Base-by-base conservation (phyloP, 495 filamentous ascomycete genomes). In the Echria macrotheca region DNA sequence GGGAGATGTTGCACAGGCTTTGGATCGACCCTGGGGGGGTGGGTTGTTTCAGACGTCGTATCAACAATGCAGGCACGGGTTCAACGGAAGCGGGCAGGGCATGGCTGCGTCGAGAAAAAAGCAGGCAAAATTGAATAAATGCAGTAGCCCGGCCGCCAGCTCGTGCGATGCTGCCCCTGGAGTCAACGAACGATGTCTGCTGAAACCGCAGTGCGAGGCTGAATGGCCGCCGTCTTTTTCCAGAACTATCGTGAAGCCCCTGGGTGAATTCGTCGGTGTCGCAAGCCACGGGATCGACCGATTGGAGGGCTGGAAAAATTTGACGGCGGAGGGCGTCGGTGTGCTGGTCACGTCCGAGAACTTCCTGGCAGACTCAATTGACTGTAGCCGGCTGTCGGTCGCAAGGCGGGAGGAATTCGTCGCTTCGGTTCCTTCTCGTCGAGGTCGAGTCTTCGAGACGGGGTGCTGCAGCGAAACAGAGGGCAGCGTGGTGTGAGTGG, bases 1-100 rank as follows among this genome's bases (percentile, higher is more conserved):
- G 42, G 50, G 44, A 51, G 55, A 40, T 32, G 42, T 44, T 48
- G 45, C 45, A 50, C 43, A 41, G 48, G 36, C 44, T 50, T n/a
- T 52, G 53, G 57, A 49, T 57, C 39, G 37, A 49, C 42, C 50
- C 44, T 26, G 43, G 49, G 54, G 47, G 46, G 47, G 57, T 50
- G 57, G 28, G 31, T 46, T 56, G 62, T 67, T 66, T 67, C 64
- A 64, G 62, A 51, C 46, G 58, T 49, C 35, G 60, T 64, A 66
- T 67, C 63, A 68, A 62, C 60, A 67, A 65, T 65, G 64, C 59
- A 55, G 55, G 18, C 32, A 47, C 37, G 39, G 49, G 22, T 43
- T 44, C 41, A 49, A 45, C 43, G 42, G 35, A 39, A 50, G 31
- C 51, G 47, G 44, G 46, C 46, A 53, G 60, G 50, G 60, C 53